phyloP scores from a whole-genome alignment of 179 eudicot genomes.

The Camellia oleifera region DNA sequence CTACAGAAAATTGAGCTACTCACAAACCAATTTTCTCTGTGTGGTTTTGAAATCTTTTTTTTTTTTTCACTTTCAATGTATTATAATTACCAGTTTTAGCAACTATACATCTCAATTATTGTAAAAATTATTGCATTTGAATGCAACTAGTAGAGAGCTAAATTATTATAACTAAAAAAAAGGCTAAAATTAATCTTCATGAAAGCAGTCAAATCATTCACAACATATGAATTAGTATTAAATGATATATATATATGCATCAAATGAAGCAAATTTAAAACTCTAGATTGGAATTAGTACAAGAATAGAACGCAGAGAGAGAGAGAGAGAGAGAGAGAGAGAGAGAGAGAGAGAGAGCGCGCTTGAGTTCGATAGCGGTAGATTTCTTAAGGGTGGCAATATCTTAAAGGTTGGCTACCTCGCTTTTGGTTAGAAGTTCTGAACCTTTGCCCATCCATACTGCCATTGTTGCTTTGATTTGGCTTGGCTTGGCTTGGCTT shows the following conservation, averaged over 20 bases:
- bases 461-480: conserved; percentile 45
- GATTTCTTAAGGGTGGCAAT: conserved; percentile 76
- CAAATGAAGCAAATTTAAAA: neutral
- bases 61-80: neutral
- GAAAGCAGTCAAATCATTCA: neutral
- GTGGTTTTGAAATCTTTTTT: too few species aligned
- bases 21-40: too few species aligned
- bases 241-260: neutral
- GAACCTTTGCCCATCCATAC: conserved; percentile 68
- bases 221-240: neutral
- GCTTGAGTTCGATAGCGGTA: conserved; percentile 89
- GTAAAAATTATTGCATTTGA: neutral
- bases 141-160: too few species aligned
- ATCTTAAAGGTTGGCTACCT: conserved; percentile 66
- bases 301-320: too few species aligned
- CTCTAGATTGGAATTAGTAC: neutral
- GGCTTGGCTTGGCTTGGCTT: too few species aligned
- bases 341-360: conserved; percentile 14
- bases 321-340: neutral
- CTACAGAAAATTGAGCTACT: too few species aligned
- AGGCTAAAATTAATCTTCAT: neutral
- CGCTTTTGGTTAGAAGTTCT: conserved; percentile 63
- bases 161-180: neutral
- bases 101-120: neutral
- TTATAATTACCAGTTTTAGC: neutral